These are phyloP conservation scores for Aspergillus hiratsukae DNA, from an alignment of 2,329 filamentous ascomycete genomes.

Conservation along the genomic window DNA sequence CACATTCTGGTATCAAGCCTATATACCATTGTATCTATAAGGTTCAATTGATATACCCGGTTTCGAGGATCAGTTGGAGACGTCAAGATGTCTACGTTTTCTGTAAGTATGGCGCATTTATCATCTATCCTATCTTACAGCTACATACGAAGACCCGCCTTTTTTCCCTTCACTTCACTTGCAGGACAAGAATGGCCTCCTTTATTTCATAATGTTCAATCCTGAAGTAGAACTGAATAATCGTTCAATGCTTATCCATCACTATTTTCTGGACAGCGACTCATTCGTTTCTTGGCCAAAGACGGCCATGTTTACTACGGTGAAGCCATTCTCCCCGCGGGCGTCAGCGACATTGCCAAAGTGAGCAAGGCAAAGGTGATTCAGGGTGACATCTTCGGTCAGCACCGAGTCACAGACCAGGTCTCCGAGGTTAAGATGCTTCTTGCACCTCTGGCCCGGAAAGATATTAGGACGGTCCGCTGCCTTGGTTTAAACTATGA, in stretches of 20 bases:
- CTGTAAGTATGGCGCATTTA: constrained; percentile 32
- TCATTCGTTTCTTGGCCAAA: constrained; percentile 68
- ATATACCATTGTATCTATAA: not conserved
- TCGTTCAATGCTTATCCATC: not conserved
- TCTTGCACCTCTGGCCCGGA: constrained; percentile 59
- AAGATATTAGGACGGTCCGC: constrained; percentile 62
- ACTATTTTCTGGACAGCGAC: constrained; percentile 47
- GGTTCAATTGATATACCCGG: constrained; percentile 1
- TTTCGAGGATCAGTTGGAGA: not conserved
- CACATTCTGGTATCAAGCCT: not conserved
- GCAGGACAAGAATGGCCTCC: not conserved
- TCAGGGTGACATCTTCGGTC: constrained; percentile 61
- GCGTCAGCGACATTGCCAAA: constrained; percentile 57
- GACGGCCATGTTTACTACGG: constrained; percentile 69
- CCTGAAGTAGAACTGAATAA: not conserved
- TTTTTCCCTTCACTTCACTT: not conserved
- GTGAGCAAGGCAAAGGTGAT: constrained; percentile 60
- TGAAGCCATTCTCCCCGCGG: constrained; percentile 64
- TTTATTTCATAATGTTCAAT: not conserved
- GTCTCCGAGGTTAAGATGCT: constrained; percentile 50
- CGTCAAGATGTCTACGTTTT: constrained; percentile 43
- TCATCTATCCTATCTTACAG: not conserved
- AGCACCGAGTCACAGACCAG: constrained; percentile 60
- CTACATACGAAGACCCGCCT: not conserved
- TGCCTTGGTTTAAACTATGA: constrained; percentile 70